Evolutionary conservation across 2,329 filamentous ascomycete species (phyloP), one percentile per base, ranked within the genome.

Genomic region (Ophiobolus disseminans): DNA sequence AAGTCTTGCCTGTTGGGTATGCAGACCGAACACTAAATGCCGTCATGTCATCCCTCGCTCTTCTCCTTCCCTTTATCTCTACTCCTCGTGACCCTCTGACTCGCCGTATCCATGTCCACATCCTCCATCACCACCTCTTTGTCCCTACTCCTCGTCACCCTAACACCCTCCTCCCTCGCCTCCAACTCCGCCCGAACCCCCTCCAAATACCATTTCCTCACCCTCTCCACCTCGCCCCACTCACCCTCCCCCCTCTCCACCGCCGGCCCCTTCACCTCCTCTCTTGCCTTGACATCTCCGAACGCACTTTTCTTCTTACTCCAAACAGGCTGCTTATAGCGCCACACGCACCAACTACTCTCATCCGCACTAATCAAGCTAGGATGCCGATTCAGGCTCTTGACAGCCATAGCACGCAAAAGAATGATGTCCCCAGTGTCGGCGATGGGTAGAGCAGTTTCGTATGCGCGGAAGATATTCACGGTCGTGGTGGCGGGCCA

Each of bases 321-420:
- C 66, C 63, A 70, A 14, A 60, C 55, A 31, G 48, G 65, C 54
- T 58, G 68, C 0, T 57, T 62, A 43, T 60, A 76, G 3, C 74
- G 63, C 76, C 77, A 80, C 2, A 79, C 77, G 47, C 75, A 78
- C 78, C 78, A 81, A 2, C 67, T 69, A 43, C 75, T 77, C 38
- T 73, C 70, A 5, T 78, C 76, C 1, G 62, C 67, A 25, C 75
- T 78, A 7, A 75, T 41, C 7, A 81, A 39, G 35, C 44, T 50
- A 13, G 56, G 65, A 61, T 39, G 66, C n/a, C 66, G 57, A 38
- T 76, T 75, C 13, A 68, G 51, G 11, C 68, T 74, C 57, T 72
- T 75, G n/a, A 80, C 77, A 0, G 42, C 50, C 37, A 80, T 79
- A 0, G 57, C 63, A 4, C 78, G 66, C 3, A 80, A 62, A 19